Conservation (phyloP, 2,329 filamentous ascomycete species). For the Aspergillus costaricaensis region DNA sequence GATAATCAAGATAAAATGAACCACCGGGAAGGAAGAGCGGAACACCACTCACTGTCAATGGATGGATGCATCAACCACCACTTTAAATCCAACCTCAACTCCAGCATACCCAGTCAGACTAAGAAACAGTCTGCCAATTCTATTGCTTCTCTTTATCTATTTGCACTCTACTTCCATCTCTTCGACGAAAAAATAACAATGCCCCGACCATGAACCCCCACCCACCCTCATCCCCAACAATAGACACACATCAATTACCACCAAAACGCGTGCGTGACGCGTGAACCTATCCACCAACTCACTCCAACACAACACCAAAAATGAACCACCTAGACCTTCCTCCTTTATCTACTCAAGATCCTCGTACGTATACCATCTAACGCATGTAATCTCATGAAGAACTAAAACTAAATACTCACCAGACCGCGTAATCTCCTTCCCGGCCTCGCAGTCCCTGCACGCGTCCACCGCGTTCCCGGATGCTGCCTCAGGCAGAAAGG, state of each 20-base stretch:
- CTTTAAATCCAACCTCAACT: neutral
- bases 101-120: neutral
- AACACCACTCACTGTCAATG: neutral
- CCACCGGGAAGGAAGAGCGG: neutral
- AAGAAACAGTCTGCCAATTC: too few relatives aligned
- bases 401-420: constrained; percentile 11
- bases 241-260: neutral
- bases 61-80: neutral
- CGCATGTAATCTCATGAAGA: too few relatives aligned
- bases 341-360: constrained; percentile 33
- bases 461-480: constrained; percentile 23
- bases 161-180: neutral
- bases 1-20: neutral
- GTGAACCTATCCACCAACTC: neutral
- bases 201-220: neutral
- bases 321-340: constrained; percentile 34
- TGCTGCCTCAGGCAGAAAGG: constrained; percentile 12
- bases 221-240: neutral
- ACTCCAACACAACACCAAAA: neutral
- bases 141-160: too few relatives aligned
- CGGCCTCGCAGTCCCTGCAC: constrained; percentile 41
- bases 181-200: neutral
- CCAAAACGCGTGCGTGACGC: neutral
- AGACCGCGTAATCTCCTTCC: constrained; percentile 38
- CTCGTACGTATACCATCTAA: too few relatives aligned